A percentile compares a stretch with the other conserved stretches of the same genome.
These are phyloP conservation scores for Galerina sulciceps DNA, from an alignment of 768 basidiomycete species.

Conservation along the genomic window DNA sequence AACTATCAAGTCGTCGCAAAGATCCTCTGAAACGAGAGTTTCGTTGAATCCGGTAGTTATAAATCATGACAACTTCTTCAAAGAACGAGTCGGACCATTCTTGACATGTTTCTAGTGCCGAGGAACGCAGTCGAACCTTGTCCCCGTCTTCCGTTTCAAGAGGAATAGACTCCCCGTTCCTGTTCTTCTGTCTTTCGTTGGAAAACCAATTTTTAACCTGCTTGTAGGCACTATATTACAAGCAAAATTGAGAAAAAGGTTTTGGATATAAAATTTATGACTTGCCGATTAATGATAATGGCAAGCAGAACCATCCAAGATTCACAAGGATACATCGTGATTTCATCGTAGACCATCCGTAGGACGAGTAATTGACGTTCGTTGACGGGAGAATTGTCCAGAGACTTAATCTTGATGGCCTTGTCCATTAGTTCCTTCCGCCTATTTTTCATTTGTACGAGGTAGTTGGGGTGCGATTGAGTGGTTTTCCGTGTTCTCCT, in stretches of 20 bases:
- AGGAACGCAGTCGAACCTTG: conserved; percentile 51
- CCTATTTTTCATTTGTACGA: conserved; percentile 33
- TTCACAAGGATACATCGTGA: conserved; percentile 67
- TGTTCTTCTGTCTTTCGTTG: conserved; percentile 59
- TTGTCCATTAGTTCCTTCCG: conserved; percentile 38
- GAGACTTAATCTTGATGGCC: conserved; percentile 43
- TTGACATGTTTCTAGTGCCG: conserved; percentile 50
- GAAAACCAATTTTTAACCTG: conserved; percentile 74
- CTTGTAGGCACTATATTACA: conserved; percentile 49
- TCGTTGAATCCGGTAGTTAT: conserved; percentile 47
- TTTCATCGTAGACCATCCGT: conserved; percentile 66
- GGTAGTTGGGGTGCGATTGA: conserved; percentile 29
- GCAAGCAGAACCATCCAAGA: conserved; percentile 65
- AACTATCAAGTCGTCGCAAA: conserved; percentile 18
- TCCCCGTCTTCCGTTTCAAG: conserved; percentile 42
- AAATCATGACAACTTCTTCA: conserved; percentile 63
- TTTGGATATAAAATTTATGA: conserved; percentile 4
- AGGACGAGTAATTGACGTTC: conserved; percentile 60
- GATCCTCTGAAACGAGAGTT: conserved; percentile 30
- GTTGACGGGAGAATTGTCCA: conserved; percentile 62
- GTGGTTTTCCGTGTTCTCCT: conserved; percentile 27
- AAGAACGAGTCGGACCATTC: conserved; percentile 68
- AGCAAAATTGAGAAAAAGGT: neutral
- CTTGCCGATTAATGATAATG: conserved; percentile 58
- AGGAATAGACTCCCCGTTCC: conserved; percentile 42